A percentile compares a stretch with the other conserved stretches of the same genome.
phyloP scores from a whole-genome alignment of 352 stramenopile genomes.

The Sclerospora graminicola region DNA sequence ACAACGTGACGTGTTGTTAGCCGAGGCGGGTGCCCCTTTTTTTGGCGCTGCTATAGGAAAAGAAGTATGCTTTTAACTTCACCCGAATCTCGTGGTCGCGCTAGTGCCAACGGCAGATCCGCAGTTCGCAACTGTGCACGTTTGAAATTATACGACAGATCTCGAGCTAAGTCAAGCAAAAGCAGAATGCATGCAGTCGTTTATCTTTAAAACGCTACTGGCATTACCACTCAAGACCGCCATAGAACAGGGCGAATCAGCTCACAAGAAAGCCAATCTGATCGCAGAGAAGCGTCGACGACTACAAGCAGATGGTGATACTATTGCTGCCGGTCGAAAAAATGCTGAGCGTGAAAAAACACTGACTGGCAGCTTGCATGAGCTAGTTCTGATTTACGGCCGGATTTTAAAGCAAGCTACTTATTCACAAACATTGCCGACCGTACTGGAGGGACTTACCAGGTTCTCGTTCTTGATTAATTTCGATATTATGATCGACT shows the following conservation, averaged over 20 bases:
- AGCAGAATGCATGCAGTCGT: slow-evolving; percentile 68
- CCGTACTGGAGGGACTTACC: too few relatives aligned
- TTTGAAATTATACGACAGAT: slow-evolving; percentile 80
- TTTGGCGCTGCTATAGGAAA: slow-evolving; percentile 68
- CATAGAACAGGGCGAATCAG: slow-evolving; percentile 73
- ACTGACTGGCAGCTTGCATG: slow-evolving; percentile 91
- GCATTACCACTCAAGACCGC: slow-evolving; percentile 78
- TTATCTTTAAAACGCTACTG: too few relatives aligned
- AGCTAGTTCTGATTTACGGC: slow-evolving; percentile 95
- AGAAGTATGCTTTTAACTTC: slow-evolving; percentile 85
- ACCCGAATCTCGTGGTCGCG: slow-evolving; percentile 74
- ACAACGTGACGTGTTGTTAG: slow-evolving; percentile 41
- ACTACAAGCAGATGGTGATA: slow-evolving; percentile 61
- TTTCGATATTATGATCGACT: too few relatives aligned
- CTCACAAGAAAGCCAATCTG: slow-evolving; percentile 72
- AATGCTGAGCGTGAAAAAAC: slow-evolving; percentile 89
- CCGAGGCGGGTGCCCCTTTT: slow-evolving; percentile 60
- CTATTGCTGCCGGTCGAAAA: slow-evolving; percentile 87
- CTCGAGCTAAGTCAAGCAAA: slow-evolving; percentile 75
- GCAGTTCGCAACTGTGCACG: slow-evolving; percentile 35
- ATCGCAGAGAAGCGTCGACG: slow-evolving; percentile 79
- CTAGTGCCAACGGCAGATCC: slow-evolving; percentile 75
- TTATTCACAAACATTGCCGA: too few relatives aligned
- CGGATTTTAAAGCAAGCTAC: slow-evolving; percentile 92
- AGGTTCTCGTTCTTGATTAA: too few relatives aligned